Conservation (phyloP, 306 rosid genomes). For the Quercus agrifolia region DNA sequence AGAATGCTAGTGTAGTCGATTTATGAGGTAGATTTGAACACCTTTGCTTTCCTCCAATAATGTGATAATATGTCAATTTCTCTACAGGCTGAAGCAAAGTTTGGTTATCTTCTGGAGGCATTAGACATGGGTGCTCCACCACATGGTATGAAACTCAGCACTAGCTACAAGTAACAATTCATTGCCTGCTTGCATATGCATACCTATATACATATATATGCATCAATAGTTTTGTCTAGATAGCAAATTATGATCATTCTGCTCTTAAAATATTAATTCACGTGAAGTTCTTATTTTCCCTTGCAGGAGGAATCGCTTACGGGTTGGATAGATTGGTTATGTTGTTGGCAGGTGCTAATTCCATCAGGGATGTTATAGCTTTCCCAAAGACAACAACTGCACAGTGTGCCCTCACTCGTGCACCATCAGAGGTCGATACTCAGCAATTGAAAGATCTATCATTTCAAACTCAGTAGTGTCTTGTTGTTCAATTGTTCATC, state of each 20-base stretch:
- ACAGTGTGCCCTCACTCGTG: conserved; percentile 83
- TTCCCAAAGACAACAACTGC: conserved; percentile 95
- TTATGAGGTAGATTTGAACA: neutral
- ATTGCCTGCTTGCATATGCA: neutral
- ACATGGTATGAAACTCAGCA: conserved; percentile 59
- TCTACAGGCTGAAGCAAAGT: conserved; percentile 89
- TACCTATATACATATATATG: neutral
- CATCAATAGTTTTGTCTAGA: neutral
- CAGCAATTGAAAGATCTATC: conserved; percentile 79
- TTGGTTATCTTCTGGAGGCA: conserved; percentile 94
- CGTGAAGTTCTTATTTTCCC: neutral
- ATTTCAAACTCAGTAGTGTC: conserved; percentile 24
- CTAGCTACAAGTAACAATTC: neutral
- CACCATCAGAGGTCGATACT: conserved; percentile 89
- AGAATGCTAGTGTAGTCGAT: no score
- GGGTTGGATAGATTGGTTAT: conserved; percentile 92
- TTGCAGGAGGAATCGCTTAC: conserved; percentile 86
- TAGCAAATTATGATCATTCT: neutral
- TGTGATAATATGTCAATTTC: conserved; percentile 13
- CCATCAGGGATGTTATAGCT: conserved; percentile 94
- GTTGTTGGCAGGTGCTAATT: conserved; percentile 80
- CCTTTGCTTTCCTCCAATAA: conserved; percentile 2
- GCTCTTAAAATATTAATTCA: neutral
- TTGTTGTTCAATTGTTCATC: neutral
- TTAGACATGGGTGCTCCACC: conserved; percentile 99